Evolutionary conservation across 2,329 filamentous ascomycete genomes (phyloP).

Genomic region (Phyllosticta paracitricarpa): DNA sequence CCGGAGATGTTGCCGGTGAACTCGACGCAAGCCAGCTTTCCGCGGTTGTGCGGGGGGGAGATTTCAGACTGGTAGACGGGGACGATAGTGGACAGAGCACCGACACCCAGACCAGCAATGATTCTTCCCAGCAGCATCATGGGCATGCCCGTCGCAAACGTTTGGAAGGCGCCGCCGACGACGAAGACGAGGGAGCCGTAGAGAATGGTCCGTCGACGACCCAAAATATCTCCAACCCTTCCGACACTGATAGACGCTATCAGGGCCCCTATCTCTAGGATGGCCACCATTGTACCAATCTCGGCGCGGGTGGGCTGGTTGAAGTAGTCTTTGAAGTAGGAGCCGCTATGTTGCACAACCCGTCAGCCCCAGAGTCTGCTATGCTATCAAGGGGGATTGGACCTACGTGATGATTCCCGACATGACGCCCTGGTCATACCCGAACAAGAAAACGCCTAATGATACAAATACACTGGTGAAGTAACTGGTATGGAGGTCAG

Average conservation of each 20-base stretch:
- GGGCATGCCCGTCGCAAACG: conserved; percentile 68
- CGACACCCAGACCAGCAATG: conserved; percentile 42
- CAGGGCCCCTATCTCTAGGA: conserved; percentile 87
- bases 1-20: conserved; percentile 96
- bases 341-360: conserved; percentile 48
- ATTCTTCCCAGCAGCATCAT: conserved; percentile 62
- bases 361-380: conserved; percentile 15
- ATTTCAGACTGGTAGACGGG: conserved; percentile 46
- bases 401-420: conserved; percentile 62
- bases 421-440: conserved; percentile 87
- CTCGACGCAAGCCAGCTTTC: conserved; percentile 93
- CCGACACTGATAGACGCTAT: conserved; percentile 82
- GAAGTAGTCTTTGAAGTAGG: conserved; percentile 87
- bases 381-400: conserved; percentile 10
- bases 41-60: conserved; percentile 90
- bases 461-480: conserved; percentile 91
- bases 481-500: conserved; percentile 50
- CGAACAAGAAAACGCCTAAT: conserved; percentile 77
- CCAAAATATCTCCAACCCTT: conserved; percentile 82
- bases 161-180: conserved; percentile 74
- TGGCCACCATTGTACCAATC: conserved; percentile 95
- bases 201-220: conserved; percentile 78
- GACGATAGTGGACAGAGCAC: conserved; percentile 41
- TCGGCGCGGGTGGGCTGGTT: conserved; percentile 76
- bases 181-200: conserved; percentile 88